phyloP scores from a whole-genome alignment of 345 rosid genomes.

The Stellera chamaejasme region DNA sequence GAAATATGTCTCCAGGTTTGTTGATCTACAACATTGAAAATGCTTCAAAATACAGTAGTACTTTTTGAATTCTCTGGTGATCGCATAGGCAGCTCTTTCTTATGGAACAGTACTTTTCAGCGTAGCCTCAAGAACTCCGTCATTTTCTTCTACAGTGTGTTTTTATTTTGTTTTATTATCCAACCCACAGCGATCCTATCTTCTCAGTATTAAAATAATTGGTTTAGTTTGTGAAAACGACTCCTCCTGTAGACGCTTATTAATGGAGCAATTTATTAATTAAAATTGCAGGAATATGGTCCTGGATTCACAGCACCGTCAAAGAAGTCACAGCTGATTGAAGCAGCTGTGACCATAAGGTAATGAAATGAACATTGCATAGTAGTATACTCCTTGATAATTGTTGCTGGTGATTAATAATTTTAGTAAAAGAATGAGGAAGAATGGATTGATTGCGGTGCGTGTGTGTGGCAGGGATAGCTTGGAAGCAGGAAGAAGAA shows the following conservation, averaged over 20 bases:
- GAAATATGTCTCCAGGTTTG: slow-evolving; percentile 95
- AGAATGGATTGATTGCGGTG: background rate
- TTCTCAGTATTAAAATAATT: too few relatives aligned
- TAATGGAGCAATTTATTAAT: slow-evolving; percentile 4
- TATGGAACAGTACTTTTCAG: background rate
- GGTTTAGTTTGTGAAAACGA: too few relatives aligned
- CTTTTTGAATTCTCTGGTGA: background rate
- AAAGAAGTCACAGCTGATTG: slow-evolving; percentile 48
- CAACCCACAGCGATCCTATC: too few relatives aligned
- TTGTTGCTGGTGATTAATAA: slow-evolving; percentile 1
- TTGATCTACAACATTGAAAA: too few relatives aligned
- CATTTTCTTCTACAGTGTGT: background rate
- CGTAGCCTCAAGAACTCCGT: background rate
- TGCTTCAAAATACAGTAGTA: too few relatives aligned
- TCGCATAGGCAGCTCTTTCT: background rate
- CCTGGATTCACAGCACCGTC: slow-evolving; percentile 43
- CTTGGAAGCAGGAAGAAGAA: slow-evolving; percentile 29
- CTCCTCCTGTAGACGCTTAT: background rate
- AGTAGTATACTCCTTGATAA: background rate
- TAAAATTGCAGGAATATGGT: slow-evolving; percentile 50
- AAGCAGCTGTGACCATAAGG: slow-evolving; percentile 57
- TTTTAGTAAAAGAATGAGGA: too few relatives aligned
- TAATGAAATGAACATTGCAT: slow-evolving; percentile 10
- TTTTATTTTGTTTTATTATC: background rate
- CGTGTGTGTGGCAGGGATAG: slow-evolving; percentile 38